Evolutionary conservation across 495 filamentous ascomycete genomes (phyloP), one percentile per base, ranked within the genome.

Genomic region (Penicillium herquei): DNA sequence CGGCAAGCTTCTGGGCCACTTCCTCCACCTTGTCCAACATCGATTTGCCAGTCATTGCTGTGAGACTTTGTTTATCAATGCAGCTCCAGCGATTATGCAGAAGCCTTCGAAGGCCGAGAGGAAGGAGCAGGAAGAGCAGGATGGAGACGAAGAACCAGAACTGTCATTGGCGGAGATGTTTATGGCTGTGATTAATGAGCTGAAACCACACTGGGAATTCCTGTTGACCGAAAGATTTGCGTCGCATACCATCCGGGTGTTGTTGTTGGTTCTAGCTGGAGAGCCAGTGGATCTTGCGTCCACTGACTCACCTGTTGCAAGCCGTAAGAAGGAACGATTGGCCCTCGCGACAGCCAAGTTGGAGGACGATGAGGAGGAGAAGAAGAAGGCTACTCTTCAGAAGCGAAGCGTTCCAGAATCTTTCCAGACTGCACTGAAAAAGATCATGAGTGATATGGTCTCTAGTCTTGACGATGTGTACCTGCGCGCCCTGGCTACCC

Each of bases 1-100:
- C 68, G 79, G 79, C 52, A 88, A 87, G 44, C 96, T 98, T 65
- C 82, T 79, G 40, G 87, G 89, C n/a, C 87, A 98, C 64, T 97
- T 96, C 72, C 69, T 96, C 49, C 84, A 90, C 62, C 80, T 97
- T 31, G 83, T 96, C 18, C 92, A 94, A 63, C 94, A 98, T 70
- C 87, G 92, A 30, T 98, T 98, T 66, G 94, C 94, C 4, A 91
- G 90, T 49, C 94, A 98, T 72, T 98, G 92, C 67, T 97, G 93
- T 70, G 94, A 98, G 74, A 91, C 89, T 13, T 78, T 98, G 9
- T 97, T 98, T 63, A 76, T 91, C 35, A 82, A 87, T 52, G 87
- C 88, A 8, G 92, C 92, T 14, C 85, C 88, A 0, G 74, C 88
- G 7, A 87, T 96, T 21, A 88, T 86, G 17, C 73, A 86, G 57